A percentile compares a stretch with the other conserved stretches of the same genome.
Conservation (phyloP, 169 alveolate species). For the Cryptosporidium viatorum region DNA sequence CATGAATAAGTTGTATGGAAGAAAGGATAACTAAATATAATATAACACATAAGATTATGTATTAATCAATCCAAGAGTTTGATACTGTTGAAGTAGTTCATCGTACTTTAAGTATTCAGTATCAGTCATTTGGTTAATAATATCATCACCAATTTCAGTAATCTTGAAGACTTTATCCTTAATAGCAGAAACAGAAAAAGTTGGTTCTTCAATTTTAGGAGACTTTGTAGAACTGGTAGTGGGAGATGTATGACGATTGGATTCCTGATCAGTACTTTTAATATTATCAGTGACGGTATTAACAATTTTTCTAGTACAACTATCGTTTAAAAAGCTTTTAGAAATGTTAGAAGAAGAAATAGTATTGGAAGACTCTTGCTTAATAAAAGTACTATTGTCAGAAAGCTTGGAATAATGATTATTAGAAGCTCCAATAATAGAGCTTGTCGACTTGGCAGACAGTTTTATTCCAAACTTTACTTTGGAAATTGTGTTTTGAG, state of each 20-base stretch:
- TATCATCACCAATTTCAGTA: slow-evolving; percentile 54
- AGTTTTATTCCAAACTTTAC: slow-evolving; percentile 36
- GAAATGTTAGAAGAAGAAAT: background rate
- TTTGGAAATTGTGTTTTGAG: background rate
- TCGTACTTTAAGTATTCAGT: slow-evolving; percentile 58
- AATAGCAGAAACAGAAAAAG: slow-evolving; percentile 52
- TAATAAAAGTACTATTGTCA: background rate
- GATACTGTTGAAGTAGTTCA: slow-evolving; percentile 51
- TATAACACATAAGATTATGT: background rate
- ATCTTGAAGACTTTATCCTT: slow-evolving; percentile 44
- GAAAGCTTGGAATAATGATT: background rate
- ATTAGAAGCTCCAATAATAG: background rate
- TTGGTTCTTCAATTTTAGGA: slow-evolving; percentile 35
- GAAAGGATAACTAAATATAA: background rate
- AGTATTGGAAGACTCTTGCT: background rate
- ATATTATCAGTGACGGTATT: background rate
- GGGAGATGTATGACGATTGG: background rate
- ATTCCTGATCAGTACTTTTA: background rate
- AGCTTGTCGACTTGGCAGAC: background rate
- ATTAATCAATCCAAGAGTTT: slow-evolving; percentile 57
- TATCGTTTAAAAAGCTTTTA: background rate
- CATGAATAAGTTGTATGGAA: background rate
- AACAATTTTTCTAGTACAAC: background rate
- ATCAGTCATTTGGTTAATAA: slow-evolving; percentile 65
- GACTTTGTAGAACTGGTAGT: background rate